Base-by-base conservation (phyloP, 129 eudicot species). In the Lactuca sativa region DNA sequence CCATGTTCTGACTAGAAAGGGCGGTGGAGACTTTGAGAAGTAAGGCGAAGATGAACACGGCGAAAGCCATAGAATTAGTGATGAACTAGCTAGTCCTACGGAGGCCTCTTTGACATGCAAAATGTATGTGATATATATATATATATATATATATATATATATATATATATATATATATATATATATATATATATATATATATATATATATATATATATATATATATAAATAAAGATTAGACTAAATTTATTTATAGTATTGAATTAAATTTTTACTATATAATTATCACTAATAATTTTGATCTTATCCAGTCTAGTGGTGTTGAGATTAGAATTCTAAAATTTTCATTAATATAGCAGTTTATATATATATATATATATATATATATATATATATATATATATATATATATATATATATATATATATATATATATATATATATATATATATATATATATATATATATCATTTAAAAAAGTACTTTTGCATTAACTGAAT, bases 31-130 rank as follows among this genome's bases (percentile, higher is more conserved):
- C n/a, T n/a, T n/a, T n/a, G n/a, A n/a, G n/a, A n/a, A n/a, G n/a
- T n/a, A n/a, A n/a, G n/a, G 62, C 4, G 52, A 60, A 15, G 57
- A 53, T 38, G 18, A 68, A 52, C 5, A 62, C 0, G 37, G 48
- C 60, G 70, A 30, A 69, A 25, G 69, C 80, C 80, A 76, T 76
- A 38, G 70, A 49, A 38, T n/a, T n/a, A 37, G 14, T 36, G 49
- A 36, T 61, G 49, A 15, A 41, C 3, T 7, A 41, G 48, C 48
- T 30, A 63, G 41, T 36, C 37, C 2, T 55, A 30, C 9, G 31
- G 33, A 34, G 64, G 40, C 16, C 30, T 40, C 18, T 15, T 64
- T 54, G 43, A 18, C 70, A 60, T 68, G 70, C 47, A 67, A 75
- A 66, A 25, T 67, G 60, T 36, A 12, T 67, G 62, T 55, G 48